Conservation (phyloP, 169 alveolate genomes). For the Plasmodium gonderi region DNA sequence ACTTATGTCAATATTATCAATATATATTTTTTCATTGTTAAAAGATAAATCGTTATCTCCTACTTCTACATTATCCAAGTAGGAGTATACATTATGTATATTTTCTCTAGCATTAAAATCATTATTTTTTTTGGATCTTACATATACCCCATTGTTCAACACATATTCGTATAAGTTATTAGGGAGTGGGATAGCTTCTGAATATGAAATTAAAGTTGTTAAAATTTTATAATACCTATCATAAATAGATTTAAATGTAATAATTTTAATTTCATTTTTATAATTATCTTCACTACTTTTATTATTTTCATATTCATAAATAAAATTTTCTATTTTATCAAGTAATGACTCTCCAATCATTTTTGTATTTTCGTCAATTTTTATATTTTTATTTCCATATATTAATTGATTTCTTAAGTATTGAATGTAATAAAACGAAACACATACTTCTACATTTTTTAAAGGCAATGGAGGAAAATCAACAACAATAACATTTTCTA, state of each 20-base stretch:
- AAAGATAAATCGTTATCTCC: conserved; percentile 74
- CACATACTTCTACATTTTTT: conserved; percentile 62
- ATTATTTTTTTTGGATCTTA: conserved; percentile 53
- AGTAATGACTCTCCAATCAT: conserved; percentile 58
- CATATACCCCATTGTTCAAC: conserved; percentile 61
- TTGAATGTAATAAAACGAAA: conserved; percentile 65
- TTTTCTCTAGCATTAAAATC: conserved; percentile 71
- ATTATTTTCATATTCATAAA: conserved; percentile 33
- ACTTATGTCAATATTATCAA: conserved; percentile 70
- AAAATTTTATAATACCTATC: conserved; percentile 67
- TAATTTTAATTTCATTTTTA: conserved; percentile 42
- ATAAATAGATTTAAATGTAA: conserved; percentile 60
- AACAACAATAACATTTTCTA: conserved; percentile 31
- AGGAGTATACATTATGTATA: conserved; percentile 66
- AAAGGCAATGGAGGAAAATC: conserved; percentile 72
- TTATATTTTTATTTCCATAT: conserved; percentile 71
- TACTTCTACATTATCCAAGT: conserved; percentile 62
- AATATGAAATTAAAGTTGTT: conserved; percentile 41
- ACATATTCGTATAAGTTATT: conserved; percentile 66
- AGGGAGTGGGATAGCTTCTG: conserved; percentile 51
- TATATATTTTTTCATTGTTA: conserved; percentile 50
- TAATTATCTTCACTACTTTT: conserved; percentile 15
- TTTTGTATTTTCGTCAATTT: conserved; percentile 67
- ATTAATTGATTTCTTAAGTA: conserved; percentile 65
- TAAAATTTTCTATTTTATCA: conserved; percentile 51